Evolutionary conservation across 164 flowering plant genomes (phyloP).

Genomic region (Vitis rupestris): DNA sequence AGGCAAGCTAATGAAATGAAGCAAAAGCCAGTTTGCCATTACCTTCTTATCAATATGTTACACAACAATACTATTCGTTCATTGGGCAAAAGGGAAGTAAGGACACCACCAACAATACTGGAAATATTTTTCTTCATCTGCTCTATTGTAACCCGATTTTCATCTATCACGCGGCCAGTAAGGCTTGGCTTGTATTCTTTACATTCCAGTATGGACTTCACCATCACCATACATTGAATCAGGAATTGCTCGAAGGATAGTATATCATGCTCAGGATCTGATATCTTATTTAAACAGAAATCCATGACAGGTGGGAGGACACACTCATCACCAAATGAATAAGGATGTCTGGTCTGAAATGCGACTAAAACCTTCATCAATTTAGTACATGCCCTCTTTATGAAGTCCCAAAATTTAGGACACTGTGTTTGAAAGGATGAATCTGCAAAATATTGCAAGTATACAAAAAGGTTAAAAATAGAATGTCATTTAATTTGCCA

Average conservation of each 20-base stretch:
- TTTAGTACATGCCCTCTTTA: conserved; percentile 68
- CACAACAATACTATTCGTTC: conserved; percentile 83
- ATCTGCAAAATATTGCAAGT: conserved; percentile 46
- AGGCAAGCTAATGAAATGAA: not conserved
- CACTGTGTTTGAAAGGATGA: conserved; percentile 56
- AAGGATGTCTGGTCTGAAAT: conserved; percentile 84
- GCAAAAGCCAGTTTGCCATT: conserved; percentile 5
- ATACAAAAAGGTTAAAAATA: not conserved
- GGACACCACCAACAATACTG: conserved; percentile 50
- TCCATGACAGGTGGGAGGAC: conserved; percentile 75
- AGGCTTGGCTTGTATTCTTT: conserved; percentile 81
- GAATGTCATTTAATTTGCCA: not conserved
- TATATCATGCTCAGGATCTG: conserved; percentile 60
- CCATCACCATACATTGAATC: conserved; percentile 92
- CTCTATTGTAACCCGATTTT: conserved; percentile 59
- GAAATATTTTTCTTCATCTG: conserved; percentile 73
- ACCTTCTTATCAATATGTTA: conserved; percentile 85
- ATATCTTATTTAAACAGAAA: conserved; percentile 77
- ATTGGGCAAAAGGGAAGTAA: conserved; percentile 69
- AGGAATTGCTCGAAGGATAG: conserved; percentile 67
- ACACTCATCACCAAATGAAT: conserved; percentile 80
- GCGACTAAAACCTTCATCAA: conserved; percentile 80
- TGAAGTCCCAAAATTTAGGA: conserved; percentile 66
- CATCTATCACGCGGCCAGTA: conserved; percentile 84
- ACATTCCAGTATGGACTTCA: conserved; percentile 79